Evolutionary conservation across 2,329 filamentous ascomycete genomes (phyloP), one percentile per base, ranked within the genome.

Genomic region (Aplosporella prunicola): DNA sequence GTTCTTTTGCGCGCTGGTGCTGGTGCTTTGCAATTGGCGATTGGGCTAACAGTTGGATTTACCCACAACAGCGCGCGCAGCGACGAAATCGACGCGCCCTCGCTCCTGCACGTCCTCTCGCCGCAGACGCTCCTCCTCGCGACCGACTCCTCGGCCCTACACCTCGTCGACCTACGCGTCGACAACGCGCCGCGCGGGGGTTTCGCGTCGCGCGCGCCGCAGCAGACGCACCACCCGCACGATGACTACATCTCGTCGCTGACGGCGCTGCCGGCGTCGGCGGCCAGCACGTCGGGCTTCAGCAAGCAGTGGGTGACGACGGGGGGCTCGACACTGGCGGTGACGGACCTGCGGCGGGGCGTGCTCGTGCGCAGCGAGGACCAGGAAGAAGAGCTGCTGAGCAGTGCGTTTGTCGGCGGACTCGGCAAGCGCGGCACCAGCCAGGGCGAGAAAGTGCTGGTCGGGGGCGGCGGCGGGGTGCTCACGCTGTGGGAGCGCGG

Each of bases 301-400:
- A 78, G 84, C 51, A 94, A 94, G 62, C 89, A 96, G 63, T 98
- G 87, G 82, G 74, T 95, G 35, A 91, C 82, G 24, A 95, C 88
- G 0, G 91, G 91, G 22, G 88, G 87, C 29, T 89, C 85, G 2
- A 96, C 89, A 1, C 66, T 98, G 14, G 85, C 87, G 2, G 80
- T 95, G 24, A 93, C 87, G 0, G 91, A 98, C 56, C 67, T 95
- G 29, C 77, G 89, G 16, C 73, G 84, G 32, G 89, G 89, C 10
- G 84, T 95, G 5, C 66, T 96, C 28, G 81, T 88, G 3, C 81
- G 81, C 42, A 94, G 86, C 47, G 91, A 95, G 54, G 87, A 96
- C 51, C 91, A 96, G 56, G 91, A 93, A 51, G 88, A 95, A 47
- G 86, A 96, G 60, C 65, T 96, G 41, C 70, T 95, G n/a, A 83